Percentiles rank a stretch among this genome's conserved stretches.
Evolutionary conservation across 371 early-diverging fungal species (phyloP).

Genomic region (Mucor mucedo): DNA sequence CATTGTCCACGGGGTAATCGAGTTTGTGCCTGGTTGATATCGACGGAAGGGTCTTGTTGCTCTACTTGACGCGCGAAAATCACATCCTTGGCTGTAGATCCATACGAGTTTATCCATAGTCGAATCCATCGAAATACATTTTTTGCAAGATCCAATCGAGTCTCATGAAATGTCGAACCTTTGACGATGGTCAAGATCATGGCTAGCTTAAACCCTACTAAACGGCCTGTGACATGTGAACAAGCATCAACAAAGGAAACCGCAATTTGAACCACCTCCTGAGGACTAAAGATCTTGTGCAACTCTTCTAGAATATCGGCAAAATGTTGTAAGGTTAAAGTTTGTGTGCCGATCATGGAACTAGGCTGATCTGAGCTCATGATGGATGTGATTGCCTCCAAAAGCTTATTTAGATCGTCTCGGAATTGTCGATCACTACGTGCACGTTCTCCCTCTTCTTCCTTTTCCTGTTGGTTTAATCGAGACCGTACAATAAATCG

Average conservation of each 20-base stretch:
- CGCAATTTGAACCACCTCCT: constrained; percentile 55
- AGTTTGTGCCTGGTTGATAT: constrained; percentile 36
- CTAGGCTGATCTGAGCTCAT: constrained; percentile 62
- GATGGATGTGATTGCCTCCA: constrained; percentile 50
- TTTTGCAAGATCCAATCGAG: constrained; percentile 53
- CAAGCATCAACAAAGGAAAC: constrained; percentile 60
- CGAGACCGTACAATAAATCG: constrained; percentile 62
- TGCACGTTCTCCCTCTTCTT: constrained; percentile 35
- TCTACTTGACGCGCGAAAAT: constrained; percentile 50
- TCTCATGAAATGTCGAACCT: constrained; percentile 64
- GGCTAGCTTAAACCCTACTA: constrained; percentile 61
- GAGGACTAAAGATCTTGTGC: constrained; percentile 50
- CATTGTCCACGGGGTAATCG: constrained; percentile 48
- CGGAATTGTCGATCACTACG: constrained; percentile 47
- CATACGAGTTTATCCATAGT: constrained; percentile 61
- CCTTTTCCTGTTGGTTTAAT: constrained; percentile 42
- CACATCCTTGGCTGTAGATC: constrained; percentile 48
- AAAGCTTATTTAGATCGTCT: constrained; percentile 39
- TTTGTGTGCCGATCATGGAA: constrained; percentile 68
- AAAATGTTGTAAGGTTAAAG: constrained; percentile 71
- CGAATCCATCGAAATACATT: constrained; percentile 64
- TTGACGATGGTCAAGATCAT: constrained; percentile 64
- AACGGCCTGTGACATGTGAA: constrained; percentile 55
- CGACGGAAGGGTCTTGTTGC: constrained; percentile 24
- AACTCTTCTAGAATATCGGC: constrained; percentile 61